phyloP scores from a whole-genome alignment of 768 basidiomycete genomes.

The Trametes meyenii region DNA sequence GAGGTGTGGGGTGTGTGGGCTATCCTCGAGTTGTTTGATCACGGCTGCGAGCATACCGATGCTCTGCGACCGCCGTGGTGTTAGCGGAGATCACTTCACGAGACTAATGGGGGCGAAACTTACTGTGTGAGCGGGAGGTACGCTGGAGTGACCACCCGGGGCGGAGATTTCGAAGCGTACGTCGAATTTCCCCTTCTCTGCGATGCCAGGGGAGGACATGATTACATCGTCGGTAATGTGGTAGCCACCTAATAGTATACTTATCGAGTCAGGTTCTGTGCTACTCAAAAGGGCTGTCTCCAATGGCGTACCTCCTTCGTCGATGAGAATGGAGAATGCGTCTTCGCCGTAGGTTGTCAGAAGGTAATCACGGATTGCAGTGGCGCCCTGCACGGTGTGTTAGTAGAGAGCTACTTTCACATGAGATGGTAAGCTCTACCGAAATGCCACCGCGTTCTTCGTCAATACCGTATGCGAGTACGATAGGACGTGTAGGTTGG shows the following conservation, averaged over 20 bases:
- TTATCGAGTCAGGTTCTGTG: not conserved
- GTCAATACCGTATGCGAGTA: conserved; percentile 51
- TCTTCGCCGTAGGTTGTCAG: conserved; percentile 67
- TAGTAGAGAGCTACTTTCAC: not conserved
- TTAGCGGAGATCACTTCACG: no score
- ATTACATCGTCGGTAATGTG: conserved; percentile 52
- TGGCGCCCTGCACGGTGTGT: conserved; percentile 52
- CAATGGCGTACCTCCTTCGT: conserved; percentile 73
- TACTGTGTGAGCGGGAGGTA: conserved; percentile 83
- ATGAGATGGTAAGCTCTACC: conserved; percentile 12
- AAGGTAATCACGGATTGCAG: conserved; percentile 49
- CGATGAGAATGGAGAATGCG: conserved; percentile 77
- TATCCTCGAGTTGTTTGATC: conserved; percentile 66
- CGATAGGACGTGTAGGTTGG: conserved; percentile 44
- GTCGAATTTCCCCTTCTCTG: conserved; percentile 75
- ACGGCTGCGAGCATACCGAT: conserved; percentile 67
- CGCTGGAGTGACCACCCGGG: conserved; percentile 83
- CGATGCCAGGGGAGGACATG: conserved; percentile 64
- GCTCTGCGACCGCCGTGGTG: not conserved
- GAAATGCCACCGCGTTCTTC: conserved; percentile 45
- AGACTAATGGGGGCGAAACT: conserved; percentile 16
- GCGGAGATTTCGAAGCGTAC: conserved; percentile 65
- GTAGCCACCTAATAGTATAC: conserved; percentile 47
- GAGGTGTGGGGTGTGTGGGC: conserved; percentile 59
- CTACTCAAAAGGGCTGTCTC: no score